Percentiles rank a stretch among this genome's conserved stretches.
phyloP scores from a whole-genome alignment of 495 filamentous ascomycete species.

The Talaromyces borbonicus region DNA sequence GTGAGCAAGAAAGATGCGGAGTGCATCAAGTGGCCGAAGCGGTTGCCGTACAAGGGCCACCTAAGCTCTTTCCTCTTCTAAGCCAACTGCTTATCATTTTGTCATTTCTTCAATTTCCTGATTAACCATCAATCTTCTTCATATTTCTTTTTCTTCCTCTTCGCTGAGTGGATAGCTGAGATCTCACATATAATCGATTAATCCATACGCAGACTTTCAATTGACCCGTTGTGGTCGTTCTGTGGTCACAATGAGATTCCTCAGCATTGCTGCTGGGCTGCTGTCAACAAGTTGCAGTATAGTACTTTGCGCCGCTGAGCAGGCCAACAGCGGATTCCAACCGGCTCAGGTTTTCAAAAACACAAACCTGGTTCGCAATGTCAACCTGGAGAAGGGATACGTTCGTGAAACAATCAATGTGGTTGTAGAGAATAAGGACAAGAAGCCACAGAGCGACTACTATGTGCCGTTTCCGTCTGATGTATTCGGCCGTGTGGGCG shows the following conservation, averaged over 20 bases:
- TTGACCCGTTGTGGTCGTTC: slow-evolving; percentile 11
- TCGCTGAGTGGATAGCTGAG: no score
- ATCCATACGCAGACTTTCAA: slow-evolving; percentile 18
- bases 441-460: slow-evolving; percentile 73
- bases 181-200: slow-evolving; percentile 17
- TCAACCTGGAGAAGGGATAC: slow-evolving; percentile 88
- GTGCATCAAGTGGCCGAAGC: slow-evolving; percentile 23
- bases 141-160: no score
- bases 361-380: slow-evolving; percentile 76
- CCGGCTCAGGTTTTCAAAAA: slow-evolving; percentile 88
- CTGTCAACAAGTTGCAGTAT: slow-evolving; percentile 8
- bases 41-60: slow-evolving; percentile 35
- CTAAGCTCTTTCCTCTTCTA: slow-evolving; percentile 29
- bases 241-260: slow-evolving; percentile 32
- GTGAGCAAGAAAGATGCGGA: slow-evolving; percentile 21
- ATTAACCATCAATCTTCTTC: no score
- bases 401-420: slow-evolving; percentile 86
- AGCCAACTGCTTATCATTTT: not conserved
- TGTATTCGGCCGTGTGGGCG: slow-evolving; percentile 65
- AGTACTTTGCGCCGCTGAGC: slow-evolving; percentile 1
- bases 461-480: slow-evolving; percentile 73
- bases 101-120: slow-evolving; percentile 7
- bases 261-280: slow-evolving; percentile 30
- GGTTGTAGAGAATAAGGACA: slow-evolving; percentile 77
- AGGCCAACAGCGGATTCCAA: slow-evolving; percentile 61